phyloP scores from a whole-genome alignment of 345 rosid species.

The Acer saccharum region DNA sequence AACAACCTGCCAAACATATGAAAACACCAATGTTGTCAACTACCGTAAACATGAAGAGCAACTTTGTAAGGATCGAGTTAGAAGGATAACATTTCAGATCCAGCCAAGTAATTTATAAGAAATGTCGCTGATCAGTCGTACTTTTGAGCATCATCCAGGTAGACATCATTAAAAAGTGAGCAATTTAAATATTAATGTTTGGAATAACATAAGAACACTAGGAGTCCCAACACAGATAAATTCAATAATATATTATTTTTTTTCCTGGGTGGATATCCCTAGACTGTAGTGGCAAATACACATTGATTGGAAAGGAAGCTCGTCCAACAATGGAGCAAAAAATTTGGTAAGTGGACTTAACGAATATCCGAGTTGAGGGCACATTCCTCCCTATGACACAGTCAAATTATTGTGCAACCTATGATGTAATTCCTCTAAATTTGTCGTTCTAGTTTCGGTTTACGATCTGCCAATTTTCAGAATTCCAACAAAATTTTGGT shows the following conservation, averaged over 20 bases:
- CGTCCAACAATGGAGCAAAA: too few relatives aligned
- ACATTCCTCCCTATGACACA: not conserved
- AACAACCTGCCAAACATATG: slow-evolving; percentile 55
- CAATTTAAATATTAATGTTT: not conserved
- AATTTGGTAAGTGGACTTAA: too few relatives aligned
- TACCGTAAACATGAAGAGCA: not conserved
- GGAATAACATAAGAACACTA: not conserved
- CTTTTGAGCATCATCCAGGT: not conserved
- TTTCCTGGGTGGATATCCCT: not conserved
- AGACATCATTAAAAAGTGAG: not conserved
- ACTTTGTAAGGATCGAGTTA: slow-evolving; percentile 13
- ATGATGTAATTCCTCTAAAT: not conserved
- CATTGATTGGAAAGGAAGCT: not conserved
- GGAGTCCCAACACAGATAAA: not conserved
- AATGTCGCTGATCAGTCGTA: not conserved
- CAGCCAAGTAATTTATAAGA: not conserved
- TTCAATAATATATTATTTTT: not conserved
- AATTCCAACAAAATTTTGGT: not conserved
- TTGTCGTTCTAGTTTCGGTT: not conserved
- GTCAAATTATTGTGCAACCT: too few relatives aligned
- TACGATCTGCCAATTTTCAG: not conserved
- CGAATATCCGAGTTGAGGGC: not conserved
- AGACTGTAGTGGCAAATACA: not conserved
- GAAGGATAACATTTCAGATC: slow-evolving; percentile 6
- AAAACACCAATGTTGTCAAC: not conserved